These are phyloP conservation scores for Paecilomyces niveus DNA, from an alignment of 2,329 filamentous ascomycete genomes.

Conservation along the genomic window DNA sequence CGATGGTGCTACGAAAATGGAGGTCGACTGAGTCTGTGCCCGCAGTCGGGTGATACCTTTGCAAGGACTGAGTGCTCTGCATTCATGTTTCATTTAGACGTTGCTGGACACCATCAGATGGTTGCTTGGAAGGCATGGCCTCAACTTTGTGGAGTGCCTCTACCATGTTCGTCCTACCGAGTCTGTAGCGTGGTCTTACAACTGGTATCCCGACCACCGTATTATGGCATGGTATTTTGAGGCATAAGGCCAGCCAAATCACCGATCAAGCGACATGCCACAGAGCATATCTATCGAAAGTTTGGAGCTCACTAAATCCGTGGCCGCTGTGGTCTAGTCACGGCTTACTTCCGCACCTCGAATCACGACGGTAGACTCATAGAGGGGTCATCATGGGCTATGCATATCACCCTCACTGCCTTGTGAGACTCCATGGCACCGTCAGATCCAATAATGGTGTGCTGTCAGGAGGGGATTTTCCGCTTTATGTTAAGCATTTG, in stretches of 20 bases:
- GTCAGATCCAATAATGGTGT: neutral
- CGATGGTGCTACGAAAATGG: slow-evolving; percentile 26
- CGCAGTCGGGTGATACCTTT: neutral
- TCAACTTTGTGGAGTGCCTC: neutral
- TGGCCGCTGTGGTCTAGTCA: neutral
- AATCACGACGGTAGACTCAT: neutral
- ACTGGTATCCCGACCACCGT: neutral
- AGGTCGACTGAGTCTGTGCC: slow-evolving; percentile 25
- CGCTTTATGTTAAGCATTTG: neutral
- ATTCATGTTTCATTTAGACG: neutral
- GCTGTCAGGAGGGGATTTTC: neutral
- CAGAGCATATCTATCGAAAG: neutral
- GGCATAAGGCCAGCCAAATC: neutral
- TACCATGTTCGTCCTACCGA: neutral
- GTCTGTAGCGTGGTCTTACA: too few species aligned
- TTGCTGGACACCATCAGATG: neutral
- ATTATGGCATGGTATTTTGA: neutral
- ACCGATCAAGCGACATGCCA: neutral
- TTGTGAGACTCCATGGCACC: neutral
- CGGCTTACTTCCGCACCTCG: neutral
- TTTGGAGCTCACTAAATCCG: neutral
- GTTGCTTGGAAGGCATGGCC: neutral
- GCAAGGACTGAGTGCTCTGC: neutral
- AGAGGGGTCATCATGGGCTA: neutral
- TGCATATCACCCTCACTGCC: neutral